Evolutionary conservation across 2,329 filamentous ascomycete genomes (phyloP).

Genomic region (Biscogniauxia mediterranea): DNA sequence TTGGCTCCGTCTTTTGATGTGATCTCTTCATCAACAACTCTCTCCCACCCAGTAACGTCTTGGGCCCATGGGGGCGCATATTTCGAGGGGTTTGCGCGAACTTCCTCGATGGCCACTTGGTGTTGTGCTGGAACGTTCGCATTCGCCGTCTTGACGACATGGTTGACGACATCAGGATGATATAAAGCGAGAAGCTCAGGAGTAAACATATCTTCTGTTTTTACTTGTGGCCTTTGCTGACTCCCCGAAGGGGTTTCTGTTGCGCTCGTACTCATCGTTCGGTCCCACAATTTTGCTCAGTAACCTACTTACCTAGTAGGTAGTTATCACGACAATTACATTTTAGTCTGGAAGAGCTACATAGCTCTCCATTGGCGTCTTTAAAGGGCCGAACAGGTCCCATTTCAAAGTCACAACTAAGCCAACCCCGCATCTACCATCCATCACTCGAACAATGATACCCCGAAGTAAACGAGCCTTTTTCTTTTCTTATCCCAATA

Average conservation of each 20-base stretch:
- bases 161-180: constrained; percentile 32
- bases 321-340: not conserved
- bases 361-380: not conserved
- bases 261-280: not conserved
- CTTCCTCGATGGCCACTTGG: constrained; percentile 28
- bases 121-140: constrained; percentile 18
- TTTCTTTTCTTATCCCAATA: not conserved
- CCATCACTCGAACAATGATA: not conserved
- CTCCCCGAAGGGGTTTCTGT: no score
- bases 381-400: not conserved
- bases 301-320: no score
- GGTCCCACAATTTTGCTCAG: not conserved
- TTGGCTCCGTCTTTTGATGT: constrained; percentile 30
- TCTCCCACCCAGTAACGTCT: constrained; percentile 28
- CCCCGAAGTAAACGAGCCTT: not conserved
- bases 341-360: not conserved
- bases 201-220: constrained; percentile 27
- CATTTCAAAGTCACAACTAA: no score
- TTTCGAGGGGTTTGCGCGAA: constrained; percentile 30
- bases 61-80: constrained; percentile 27
- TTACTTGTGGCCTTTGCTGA: not conserved
- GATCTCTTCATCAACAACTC: constrained; percentile 28
- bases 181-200: constrained; percentile 29
- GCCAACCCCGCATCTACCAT: not conserved
- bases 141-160: constrained; percentile 25